Evolutionary conservation across 371 early-diverging fungal genomes (phyloP), one percentile per base, ranked within the genome.

Genomic region (Lichtheimia corymbifera): DNA sequence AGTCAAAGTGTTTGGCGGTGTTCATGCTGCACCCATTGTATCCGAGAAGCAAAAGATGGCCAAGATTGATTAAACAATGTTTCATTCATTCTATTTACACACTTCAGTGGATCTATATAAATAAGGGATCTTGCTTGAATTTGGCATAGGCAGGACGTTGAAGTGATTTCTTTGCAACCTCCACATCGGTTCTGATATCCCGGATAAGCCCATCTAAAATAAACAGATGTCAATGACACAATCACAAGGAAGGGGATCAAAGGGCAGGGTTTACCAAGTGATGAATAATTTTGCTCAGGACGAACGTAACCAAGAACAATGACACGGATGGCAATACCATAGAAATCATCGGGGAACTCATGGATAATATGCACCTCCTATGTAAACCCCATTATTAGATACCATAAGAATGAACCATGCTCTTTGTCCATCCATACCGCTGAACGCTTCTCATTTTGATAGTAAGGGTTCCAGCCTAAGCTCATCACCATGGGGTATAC

Each of bases 391-490:
- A 47, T 6, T 18, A 13, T 45, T 45, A 15, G 45, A 18, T 47
- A 6, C 14, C 22, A n/a, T 22, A 7, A 47, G 22, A 50, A 11
- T 22, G 54, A 40, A 2, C 54, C 54, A 17, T 50, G 47, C 2
- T 22, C 5, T 18, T 43, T n/a, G 14, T 43, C 3, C 47, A 35
- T 50, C 77, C 83, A 70, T 80, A 90, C 92, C 53, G 95, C 97
- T 22, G 96, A 94, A 50, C 91, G 84, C 79, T 95, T 93, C 69
- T 96, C 93, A 74, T 98, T 98, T 69, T 98, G 91, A 73, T 94
- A 99, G 71, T 86, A 97, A 24, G 98, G 98, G 73, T 99, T 99
- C 98, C 98, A 99, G 20, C 99, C 99, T 53, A 94, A 86, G 62
- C 95, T 94, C 96, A 97, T 96, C 30, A 97, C 97, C 97, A 98